Evolutionary conservation across 2,329 filamentous ascomycete species (phyloP).

Genomic region (Fusarium protoensiforme): DNA sequence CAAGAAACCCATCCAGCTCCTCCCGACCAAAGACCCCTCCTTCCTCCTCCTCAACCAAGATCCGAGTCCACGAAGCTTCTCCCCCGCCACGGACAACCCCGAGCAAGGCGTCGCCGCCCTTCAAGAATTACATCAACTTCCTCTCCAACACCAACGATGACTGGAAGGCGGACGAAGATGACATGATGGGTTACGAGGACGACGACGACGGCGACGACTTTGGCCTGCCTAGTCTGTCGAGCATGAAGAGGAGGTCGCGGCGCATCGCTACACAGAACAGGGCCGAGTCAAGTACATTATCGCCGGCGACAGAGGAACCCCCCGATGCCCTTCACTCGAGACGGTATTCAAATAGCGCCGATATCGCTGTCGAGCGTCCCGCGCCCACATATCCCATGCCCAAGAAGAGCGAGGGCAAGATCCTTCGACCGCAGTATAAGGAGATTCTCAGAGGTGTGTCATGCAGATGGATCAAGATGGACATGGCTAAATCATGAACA

Average conservation of each 20-base stretch:
- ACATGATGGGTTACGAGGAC: slow-evolving; percentile 83
- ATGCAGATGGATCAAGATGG: background rate
- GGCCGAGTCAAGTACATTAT: slow-evolving; percentile 45
- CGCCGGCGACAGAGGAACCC: slow-evolving; percentile 51
- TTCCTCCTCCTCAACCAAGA: slow-evolving; percentile 65
- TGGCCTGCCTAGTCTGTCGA: slow-evolving; percentile 90
- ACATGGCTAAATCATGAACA: slow-evolving; percentile 42
- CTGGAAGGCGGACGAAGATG: slow-evolving; percentile 82
- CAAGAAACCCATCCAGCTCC: slow-evolving; percentile 69
- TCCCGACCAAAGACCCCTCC: slow-evolving; percentile 82
- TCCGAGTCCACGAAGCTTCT: slow-evolving; percentile 62
- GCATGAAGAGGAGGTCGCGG: slow-evolving; percentile 80
- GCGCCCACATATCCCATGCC: slow-evolving; percentile 85
- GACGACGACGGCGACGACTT: slow-evolving; percentile 95
- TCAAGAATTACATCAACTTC: slow-evolving; percentile 83
- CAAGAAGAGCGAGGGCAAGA: slow-evolving; percentile 93
- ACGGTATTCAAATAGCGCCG: slow-evolving; percentile 84
- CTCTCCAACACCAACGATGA: slow-evolving; percentile 84
- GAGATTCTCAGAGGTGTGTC: slow-evolving; percentile 81
- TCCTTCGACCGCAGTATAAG: slow-evolving; percentile 95
- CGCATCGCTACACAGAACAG: slow-evolving; percentile 59
- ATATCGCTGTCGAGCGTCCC: slow-evolving; percentile 92
- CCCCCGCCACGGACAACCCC: slow-evolving; percentile 65
- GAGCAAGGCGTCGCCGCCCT: slow-evolving; percentile 66
- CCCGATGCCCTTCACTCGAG: slow-evolving; percentile 57